Conservation (phyloP, 805 yeast species). For the Cyberlindnera bimundalis region DNA sequence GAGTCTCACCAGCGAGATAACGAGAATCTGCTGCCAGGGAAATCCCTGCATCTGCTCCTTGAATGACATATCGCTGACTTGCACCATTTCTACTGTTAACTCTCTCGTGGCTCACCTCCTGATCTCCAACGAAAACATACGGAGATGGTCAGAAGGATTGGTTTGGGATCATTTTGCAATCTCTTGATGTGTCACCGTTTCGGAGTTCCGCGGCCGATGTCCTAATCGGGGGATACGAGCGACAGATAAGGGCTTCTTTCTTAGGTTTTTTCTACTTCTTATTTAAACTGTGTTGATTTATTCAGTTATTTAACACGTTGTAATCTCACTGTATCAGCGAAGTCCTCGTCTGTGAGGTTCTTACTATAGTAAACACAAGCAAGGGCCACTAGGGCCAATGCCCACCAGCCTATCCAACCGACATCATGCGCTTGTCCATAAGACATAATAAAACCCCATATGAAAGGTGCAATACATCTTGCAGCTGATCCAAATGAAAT, state of each 20-base stretch:
- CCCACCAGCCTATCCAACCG: slow-evolving; percentile 15
- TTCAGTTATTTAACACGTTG: no score
- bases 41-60: slow-evolving; percentile 15
- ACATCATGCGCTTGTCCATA: slow-evolving; percentile 4
- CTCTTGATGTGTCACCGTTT: no score
- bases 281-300: no score
- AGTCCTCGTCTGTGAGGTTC: slow-evolving; percentile 5
- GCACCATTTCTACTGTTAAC: background rate
- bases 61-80: slow-evolving; percentile 5
- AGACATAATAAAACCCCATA: slow-evolving; percentile 9
- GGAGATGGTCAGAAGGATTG: no score
- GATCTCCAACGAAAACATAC: no score
- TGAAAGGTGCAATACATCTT: slow-evolving; percentile 8
- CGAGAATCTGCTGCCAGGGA: slow-evolving; percentile 15
- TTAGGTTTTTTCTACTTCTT: no score
- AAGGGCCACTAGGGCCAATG: slow-evolving; percentile 2
- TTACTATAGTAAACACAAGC: slow-evolving; percentile 2
- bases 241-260: no score
- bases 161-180: no score
- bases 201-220: no score
- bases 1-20: slow-evolving; percentile 10
- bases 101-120: no score
- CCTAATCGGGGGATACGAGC: background rate
- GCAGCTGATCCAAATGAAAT: slow-evolving; percentile 9
- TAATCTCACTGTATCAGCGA: background rate